Percentiles rank a stretch among this genome's conserved stretches.
phyloP scores from a whole-genome alignment of 768 basidiomycete species.

The Rhodosporidiobolus sp. region DNA sequence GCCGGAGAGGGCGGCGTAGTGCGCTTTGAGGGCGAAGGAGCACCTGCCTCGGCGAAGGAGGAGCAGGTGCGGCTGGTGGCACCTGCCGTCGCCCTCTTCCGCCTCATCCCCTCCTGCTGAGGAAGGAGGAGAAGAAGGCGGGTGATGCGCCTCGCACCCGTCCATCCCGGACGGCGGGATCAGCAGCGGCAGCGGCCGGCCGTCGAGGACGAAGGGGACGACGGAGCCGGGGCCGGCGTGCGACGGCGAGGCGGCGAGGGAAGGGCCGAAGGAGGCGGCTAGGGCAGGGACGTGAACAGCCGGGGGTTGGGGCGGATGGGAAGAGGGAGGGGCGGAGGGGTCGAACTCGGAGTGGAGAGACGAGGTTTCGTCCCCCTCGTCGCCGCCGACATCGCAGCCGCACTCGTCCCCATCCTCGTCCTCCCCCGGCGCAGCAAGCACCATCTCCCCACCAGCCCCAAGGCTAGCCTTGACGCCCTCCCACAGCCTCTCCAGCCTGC shows the following conservation, averaged over 20 bases:
- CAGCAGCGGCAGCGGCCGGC: constrained; percentile 15
- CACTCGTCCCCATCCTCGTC: no score
- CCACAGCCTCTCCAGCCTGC: neutral
- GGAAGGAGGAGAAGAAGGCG: neutral
- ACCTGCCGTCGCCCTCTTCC: no score
- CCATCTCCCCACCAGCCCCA: no score
- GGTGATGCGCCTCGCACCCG: constrained; percentile 33
- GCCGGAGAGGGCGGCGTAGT: constrained; percentile 63
- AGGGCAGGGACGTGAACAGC: constrained; percentile 8
- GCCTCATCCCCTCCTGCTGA: no score
- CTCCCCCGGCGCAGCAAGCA: no score
- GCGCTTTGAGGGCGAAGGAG: constrained; percentile 80
- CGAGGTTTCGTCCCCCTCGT: no score
- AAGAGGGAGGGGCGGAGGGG: no score
- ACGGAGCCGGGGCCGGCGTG: neutral
- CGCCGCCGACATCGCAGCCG: no score
- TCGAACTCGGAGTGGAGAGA: neutral
- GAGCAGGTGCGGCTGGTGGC: constrained; percentile 51
- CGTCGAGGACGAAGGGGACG: constrained; percentile 15
- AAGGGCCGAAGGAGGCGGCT: constrained; percentile 33
- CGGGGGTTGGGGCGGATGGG: neutral
- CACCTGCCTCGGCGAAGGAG: constrained; percentile 71
- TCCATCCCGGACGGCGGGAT: neutral
- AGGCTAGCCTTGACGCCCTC: constrained; percentile 1
- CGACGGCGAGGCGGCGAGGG: neutral